Evolutionary conservation across 2,329 filamentous ascomycete species (phyloP).

Genomic region (Conoideocrella luteorostrata): DNA sequence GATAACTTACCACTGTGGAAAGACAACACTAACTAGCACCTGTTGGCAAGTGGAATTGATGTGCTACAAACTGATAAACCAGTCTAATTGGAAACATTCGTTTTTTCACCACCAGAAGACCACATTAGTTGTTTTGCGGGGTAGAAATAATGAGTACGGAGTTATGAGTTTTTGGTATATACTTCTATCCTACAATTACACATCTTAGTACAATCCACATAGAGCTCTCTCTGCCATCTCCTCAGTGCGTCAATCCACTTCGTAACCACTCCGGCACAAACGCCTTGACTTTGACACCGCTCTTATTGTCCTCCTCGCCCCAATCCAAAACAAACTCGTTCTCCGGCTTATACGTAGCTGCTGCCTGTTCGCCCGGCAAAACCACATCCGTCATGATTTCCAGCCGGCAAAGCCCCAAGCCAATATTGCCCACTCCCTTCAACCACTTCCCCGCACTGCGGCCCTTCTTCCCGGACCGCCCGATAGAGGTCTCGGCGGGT

Average conservation of each 20-base stretch:
- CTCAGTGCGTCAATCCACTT: slow-evolving; percentile 30
- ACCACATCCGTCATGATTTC: slow-evolving; percentile 83
- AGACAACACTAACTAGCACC: too few relatives aligned
- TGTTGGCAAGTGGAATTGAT: too few relatives aligned
- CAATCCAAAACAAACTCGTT: slow-evolving; percentile 57
- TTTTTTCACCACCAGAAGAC: too few relatives aligned
- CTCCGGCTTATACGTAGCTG: slow-evolving; percentile 53
- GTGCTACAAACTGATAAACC: too few relatives aligned
- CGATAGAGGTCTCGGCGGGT: slow-evolving; percentile 42
- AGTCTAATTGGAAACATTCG: too few relatives aligned
- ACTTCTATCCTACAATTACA: too few relatives aligned
- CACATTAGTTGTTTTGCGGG: too few relatives aligned
- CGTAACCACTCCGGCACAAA: slow-evolving; percentile 76
- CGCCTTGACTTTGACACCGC: slow-evolving; percentile 58
- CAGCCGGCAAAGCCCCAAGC: slow-evolving; percentile 77
- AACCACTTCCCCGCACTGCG: slow-evolving; percentile 79
- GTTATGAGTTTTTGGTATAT: too few relatives aligned
- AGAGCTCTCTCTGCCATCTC: background rate
- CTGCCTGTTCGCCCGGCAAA: slow-evolving; percentile 61
- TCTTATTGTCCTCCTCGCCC: slow-evolving; percentile 34
- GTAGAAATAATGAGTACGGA: too few relatives aligned
- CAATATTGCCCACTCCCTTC: slow-evolving; percentile 73
- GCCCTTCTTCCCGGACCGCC: slow-evolving; percentile 47
- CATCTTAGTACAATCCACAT: background rate
- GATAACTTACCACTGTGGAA: too few relatives aligned